Evolutionary conservation across 108 stramenopile species (phyloP).

Genomic region (Skeletonema tropicum): DNA sequence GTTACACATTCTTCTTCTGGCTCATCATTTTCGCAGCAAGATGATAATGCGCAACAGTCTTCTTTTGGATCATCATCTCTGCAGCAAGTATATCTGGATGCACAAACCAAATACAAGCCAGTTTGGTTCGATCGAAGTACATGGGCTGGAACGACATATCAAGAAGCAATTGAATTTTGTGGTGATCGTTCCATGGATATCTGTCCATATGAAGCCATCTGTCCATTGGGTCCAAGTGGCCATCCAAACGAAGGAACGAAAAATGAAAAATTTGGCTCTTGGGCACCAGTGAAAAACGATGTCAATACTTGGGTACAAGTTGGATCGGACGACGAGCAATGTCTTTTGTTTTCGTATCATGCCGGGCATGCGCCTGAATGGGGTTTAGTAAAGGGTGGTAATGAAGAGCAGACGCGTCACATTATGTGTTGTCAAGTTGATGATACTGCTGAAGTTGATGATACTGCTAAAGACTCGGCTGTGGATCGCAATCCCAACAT

Average conservation of each 20-base stretch:
- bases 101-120: background rate
- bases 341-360: constrained; percentile 1
- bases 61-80: background rate
- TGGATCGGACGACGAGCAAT: constrained; percentile 1
- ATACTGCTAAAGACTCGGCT: background rate
- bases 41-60: background rate
- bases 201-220: constrained; percentile 22
- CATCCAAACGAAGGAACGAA: constrained; percentile 8
- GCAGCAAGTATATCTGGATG: background rate
- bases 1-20: background rate
- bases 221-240: constrained; percentile 7
- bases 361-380: constrained; percentile 10
- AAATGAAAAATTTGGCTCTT: constrained; percentile 9
- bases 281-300: constrained; percentile 14
- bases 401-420: constrained; percentile 28
- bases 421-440: constrained; percentile 21
- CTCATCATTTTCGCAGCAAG: too few relatives aligned
- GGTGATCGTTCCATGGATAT: background rate
- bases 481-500: constrained; percentile 2
- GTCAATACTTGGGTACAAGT: constrained; percentile 21
- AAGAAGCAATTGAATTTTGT: constrained; percentile 4
- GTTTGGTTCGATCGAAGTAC: constrained; percentile 6
- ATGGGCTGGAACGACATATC: constrained; percentile 7
- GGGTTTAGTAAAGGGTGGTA: constrained; percentile 14
- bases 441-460: background rate